phyloP scores from a whole-genome alignment of 345 rosid species.

The Syzygium aromaticum region DNA sequence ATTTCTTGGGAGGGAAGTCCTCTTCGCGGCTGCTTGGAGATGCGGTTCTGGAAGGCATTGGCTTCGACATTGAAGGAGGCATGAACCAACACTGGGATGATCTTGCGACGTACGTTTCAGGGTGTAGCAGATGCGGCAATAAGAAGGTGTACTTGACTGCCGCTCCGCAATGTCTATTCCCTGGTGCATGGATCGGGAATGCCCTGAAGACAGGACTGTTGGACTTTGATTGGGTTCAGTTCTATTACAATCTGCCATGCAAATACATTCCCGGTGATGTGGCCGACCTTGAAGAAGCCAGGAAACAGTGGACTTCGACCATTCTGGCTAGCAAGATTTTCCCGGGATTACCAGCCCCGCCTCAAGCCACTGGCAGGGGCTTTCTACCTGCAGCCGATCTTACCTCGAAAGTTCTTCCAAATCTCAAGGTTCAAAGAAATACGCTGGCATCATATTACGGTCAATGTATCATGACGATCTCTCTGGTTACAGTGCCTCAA shows the following conservation, averaged over 20 bases:
- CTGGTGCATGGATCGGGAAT: constrained; percentile 28
- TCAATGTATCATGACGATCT: constrained; percentile 34
- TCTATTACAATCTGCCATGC: constrained; percentile 49
- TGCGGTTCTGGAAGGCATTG: constrained; percentile 41
- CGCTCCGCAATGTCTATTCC: constrained; percentile 60
- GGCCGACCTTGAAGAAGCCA: constrained; percentile 23
- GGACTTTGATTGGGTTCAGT: constrained; percentile 48
- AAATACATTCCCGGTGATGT: constrained; percentile 25
- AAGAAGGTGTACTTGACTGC: constrained; percentile 43
- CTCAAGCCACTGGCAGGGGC: constrained; percentile 45
- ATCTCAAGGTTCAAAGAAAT: constrained; percentile 26
- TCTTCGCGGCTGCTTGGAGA: constrained; percentile 19
- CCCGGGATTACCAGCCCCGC: constrained; percentile 50
- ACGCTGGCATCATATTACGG: constrained; percentile 62
- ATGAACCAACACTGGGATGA: constrained; percentile 25
- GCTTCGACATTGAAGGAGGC: constrained; percentile 39
- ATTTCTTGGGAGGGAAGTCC: constrained; percentile 8
- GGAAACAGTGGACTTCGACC: constrained; percentile 46
- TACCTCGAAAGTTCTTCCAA: constrained; percentile 30
- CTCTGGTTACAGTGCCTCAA: constrained; percentile 40
- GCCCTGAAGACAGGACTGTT: constrained; percentile 49
- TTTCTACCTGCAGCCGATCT: constrained; percentile 39
- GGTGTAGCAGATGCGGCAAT: constrained; percentile 14
- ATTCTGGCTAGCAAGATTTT: constrained; percentile 23
- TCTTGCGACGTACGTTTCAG: constrained; percentile 25